Conservation (phyloP, 495 filamentous ascomycete species). For the Letharia lupina region DNA sequence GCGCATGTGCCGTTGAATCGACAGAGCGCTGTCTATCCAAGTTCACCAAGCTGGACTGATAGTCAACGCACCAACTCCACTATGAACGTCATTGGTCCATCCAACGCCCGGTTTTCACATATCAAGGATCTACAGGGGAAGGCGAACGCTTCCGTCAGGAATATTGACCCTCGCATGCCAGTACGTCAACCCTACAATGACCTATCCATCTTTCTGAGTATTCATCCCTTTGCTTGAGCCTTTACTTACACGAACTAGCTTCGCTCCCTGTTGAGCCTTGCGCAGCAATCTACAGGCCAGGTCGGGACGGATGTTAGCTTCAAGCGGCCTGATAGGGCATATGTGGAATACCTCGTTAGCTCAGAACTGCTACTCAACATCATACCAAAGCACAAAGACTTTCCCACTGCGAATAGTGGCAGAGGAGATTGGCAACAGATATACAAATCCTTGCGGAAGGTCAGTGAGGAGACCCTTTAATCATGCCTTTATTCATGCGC, state of each 20-base stretch:
- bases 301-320: conserved; percentile 47
- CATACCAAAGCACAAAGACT: conserved; percentile 66
- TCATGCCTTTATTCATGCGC: background rate
- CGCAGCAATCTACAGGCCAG: conserved; percentile 42
- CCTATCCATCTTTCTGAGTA: background rate
- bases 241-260: conserved; percentile 24
- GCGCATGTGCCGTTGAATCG: conserved; percentile 5
- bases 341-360: conserved; percentile 71
- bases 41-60: conserved; percentile 11
- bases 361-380: conserved; percentile 65
- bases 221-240: background rate
- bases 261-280: conserved; percentile 41
- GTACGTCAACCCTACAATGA: conserved; percentile 29
- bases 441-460: conserved; percentile 23
- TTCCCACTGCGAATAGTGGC: conserved; percentile 22
- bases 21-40: conserved; percentile 14
- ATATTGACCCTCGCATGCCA: conserved; percentile 36
- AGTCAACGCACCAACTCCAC: conserved; percentile 20
- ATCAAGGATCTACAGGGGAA: conserved; percentile 62
- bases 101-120: conserved; percentile 48
- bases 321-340: conserved; percentile 51
- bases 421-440: conserved; percentile 15
- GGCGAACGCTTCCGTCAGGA: conserved; percentile 37
- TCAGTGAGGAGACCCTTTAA: conserved; percentile 9
- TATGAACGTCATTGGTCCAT: conserved; percentile 13